phyloP scores from a whole-genome alignment of 164 flowering plant species.

The Dillenia suffruticosa region DNA sequence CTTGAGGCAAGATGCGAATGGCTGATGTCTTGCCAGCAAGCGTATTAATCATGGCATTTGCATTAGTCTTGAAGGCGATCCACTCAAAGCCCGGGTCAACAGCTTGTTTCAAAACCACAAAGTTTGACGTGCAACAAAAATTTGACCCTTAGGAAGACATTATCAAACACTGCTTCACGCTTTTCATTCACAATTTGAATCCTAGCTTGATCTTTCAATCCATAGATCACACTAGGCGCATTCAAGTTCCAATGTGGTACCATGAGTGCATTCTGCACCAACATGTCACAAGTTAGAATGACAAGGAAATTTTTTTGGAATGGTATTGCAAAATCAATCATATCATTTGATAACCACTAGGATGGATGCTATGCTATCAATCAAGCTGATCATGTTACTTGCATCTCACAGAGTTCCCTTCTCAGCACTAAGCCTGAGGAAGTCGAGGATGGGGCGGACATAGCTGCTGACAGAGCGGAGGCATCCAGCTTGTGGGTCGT shows the following conservation, averaged over 20 bases:
- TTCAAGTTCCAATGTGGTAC: slow-evolving; percentile 38
- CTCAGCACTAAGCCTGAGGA: slow-evolving; percentile 40
- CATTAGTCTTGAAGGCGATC: slow-evolving; percentile 35
- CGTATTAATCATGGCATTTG: slow-evolving; percentile 22
- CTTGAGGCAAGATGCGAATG: slow-evolving; percentile 21
- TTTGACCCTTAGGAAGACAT: slow-evolving; percentile 23
- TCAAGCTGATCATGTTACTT: not conserved
- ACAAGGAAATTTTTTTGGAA: too few species aligned
- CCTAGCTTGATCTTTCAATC: slow-evolving; percentile 18
- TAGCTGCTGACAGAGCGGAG: slow-evolving; percentile 36
- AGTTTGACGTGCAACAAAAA: slow-evolving; percentile 31
- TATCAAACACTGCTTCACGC: slow-evolving; percentile 26
- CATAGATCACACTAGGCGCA: slow-evolving; percentile 30
- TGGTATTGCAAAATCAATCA: not conserved
- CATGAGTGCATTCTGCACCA: slow-evolving; percentile 23
- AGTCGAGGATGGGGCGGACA: slow-evolving; percentile 42
- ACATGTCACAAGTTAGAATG: not conserved
- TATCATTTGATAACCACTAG: not conserved
- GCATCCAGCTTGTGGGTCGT: slow-evolving; percentile 43
- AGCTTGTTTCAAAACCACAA: slow-evolving; percentile 19
- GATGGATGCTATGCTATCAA: too few species aligned
- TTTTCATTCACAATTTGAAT: slow-evolving; percentile 27
- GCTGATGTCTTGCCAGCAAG: slow-evolving; percentile 26
- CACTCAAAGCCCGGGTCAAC: slow-evolving; percentile 24
- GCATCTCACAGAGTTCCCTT: slow-evolving; percentile 33